A percentile compares a stretch with the other conserved stretches of the same genome.
Evolutionary conservation across 495 filamentous ascomycete species (phyloP).

Genomic region (Tuber brumale): DNA sequence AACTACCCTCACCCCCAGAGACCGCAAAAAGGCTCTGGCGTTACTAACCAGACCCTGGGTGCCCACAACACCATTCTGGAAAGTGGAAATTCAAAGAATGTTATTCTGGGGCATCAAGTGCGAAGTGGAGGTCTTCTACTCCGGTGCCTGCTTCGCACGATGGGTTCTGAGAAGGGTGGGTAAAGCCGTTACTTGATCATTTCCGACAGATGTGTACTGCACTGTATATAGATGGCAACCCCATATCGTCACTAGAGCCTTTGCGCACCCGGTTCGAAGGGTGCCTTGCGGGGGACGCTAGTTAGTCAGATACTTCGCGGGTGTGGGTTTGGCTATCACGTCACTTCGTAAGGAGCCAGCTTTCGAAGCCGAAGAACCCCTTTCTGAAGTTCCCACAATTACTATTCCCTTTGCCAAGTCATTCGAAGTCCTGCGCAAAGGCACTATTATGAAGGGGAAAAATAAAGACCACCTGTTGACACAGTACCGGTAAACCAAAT

Average conservation of each 20-base stretch:
- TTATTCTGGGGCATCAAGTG: conserved; percentile 78
- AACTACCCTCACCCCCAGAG: conserved; percentile 54
- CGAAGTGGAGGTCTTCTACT: conserved; percentile 69
- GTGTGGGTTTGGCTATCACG: too few relatives aligned
- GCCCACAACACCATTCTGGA: conserved; percentile 48
- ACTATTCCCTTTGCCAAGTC: too few relatives aligned
- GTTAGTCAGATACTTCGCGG: too few relatives aligned
- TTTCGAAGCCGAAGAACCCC: too few relatives aligned
- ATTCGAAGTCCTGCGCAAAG: too few relatives aligned
- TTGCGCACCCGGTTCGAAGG: too few relatives aligned
- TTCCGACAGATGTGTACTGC: not conserved
- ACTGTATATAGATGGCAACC: not conserved
- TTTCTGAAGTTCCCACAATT: too few relatives aligned
- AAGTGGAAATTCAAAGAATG: conserved; percentile 71
- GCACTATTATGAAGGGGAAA: not conserved
- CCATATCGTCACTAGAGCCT: too few relatives aligned
- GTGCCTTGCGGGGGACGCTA: too few relatives aligned
- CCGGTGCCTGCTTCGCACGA: conserved; percentile 33
- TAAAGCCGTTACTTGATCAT: not conserved
- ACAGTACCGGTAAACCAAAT: not conserved
- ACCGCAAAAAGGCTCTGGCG: conserved; percentile 59
- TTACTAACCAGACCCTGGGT: conserved; percentile 58
- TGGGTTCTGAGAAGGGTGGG: not conserved
- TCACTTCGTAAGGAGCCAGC: too few relatives aligned
- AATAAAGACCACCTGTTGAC: not conserved